Evolutionary conservation across 495 filamentous ascomycete species (phyloP), one percentile per base, ranked within the genome.

Genomic region (Penicillium fimorum): DNA sequence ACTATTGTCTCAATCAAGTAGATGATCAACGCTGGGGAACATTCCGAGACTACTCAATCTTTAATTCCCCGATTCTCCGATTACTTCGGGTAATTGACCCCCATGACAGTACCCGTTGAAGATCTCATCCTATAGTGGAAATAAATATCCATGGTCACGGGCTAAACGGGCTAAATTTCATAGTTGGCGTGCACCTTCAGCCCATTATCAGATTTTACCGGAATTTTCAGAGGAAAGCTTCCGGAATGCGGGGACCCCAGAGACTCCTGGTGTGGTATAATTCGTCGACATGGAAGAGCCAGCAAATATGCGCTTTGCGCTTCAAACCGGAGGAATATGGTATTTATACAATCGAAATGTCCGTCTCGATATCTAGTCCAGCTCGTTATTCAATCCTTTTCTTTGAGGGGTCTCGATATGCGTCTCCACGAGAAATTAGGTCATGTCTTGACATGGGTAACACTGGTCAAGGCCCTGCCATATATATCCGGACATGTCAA

Each of bases 391-490:
- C 30, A 33, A 33, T 13, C 13, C 32, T 33, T 33, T 4, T 2
- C 11, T 12, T 33, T 33, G 11, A 33, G 32, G 10, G 10, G 17
- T 18, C n/a, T 18, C 15, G 40, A 50, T 11, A 58, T 59, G 57
- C 57, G 30, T 15, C 24, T 55, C 41, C 11, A 2, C 17, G 43
- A 55, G 15, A 40, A 13, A 11, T 27, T 40, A 9, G 27, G 33
- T 24, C 6, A 25, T 44, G 32, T 30, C 35, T 24, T 41, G 10
- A 41, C 37, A 38, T 49, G 50, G 22, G 27, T 18, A 15, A 29
- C 35, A 9, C 15, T 59, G 18, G 45, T 44, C n/a, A 30, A 35
- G 11, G 57, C 51, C 30, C 17, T 50, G n/a, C 57, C 51, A 6
- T 25, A n/a, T 6, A 25, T 15, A n/a, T 48, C 50, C 18, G 33